A percentile compares a stretch with the other conserved stretches of the same genome.
These are phyloP conservation scores for Fusarium pseudograminearum DNA, from an alignment of 2,329 filamentous ascomycete species.

Conservation along the genomic window DNA sequence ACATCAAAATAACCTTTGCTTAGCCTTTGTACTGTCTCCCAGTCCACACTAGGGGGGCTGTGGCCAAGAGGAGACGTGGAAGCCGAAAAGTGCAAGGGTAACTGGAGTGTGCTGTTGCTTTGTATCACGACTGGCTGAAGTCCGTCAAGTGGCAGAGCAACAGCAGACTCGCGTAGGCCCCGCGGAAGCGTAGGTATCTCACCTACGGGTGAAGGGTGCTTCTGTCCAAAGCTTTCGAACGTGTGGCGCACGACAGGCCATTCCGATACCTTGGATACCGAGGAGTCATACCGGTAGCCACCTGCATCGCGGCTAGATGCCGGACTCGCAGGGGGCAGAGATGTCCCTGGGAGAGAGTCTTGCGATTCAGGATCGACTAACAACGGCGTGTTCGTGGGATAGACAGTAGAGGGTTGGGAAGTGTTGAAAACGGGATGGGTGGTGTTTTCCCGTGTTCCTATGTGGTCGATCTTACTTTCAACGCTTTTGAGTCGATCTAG, in stretches of 20 bases:
- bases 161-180: slow-evolving; percentile 42
- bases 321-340: slow-evolving; percentile 39
- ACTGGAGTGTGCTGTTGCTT: slow-evolving; percentile 34
- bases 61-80: slow-evolving; percentile 29
- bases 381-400: slow-evolving; percentile 38
- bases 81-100: slow-evolving; percentile 39
- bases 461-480: slow-evolving; percentile 66
- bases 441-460: slow-evolving; percentile 47
- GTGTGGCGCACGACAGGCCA: slow-evolving; percentile 47
- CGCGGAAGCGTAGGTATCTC: slow-evolving; percentile 37
- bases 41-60: slow-evolving; percentile 52
- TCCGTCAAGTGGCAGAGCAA: slow-evolving; percentile 40
- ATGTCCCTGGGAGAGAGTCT: slow-evolving; percentile 37
- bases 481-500: slow-evolving; percentile 66
- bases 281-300: slow-evolving; percentile 48
- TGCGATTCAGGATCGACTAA: slow-evolving; percentile 42
- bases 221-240: slow-evolving; percentile 45
- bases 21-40: slow-evolving; percentile 63
- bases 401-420: slow-evolving; percentile 40
- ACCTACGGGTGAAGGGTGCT: slow-evolving; percentile 31
- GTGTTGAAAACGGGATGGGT: slow-evolving; percentile 34
- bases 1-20: slow-evolving; percentile 69
- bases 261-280: slow-evolving; percentile 43
- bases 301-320: slow-evolving; percentile 28
- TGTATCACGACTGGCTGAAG: slow-evolving; percentile 38